These are phyloP conservation scores for Termitomyces sp. DNA, from an alignment of 768 basidiomycete genomes.

Conservation along the genomic window DNA sequence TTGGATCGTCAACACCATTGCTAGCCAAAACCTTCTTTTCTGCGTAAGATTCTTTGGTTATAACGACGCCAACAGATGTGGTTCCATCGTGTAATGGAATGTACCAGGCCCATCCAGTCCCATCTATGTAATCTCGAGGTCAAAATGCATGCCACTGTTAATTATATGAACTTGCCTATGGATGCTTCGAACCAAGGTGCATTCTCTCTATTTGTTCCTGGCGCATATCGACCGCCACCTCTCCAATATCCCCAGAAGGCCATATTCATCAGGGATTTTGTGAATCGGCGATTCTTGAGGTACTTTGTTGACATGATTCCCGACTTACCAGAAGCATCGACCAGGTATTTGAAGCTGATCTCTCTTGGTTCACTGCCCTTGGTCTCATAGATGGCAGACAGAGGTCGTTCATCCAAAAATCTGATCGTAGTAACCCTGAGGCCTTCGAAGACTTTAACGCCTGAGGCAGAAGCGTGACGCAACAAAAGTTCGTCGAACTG, in stretches of 20 bases:
- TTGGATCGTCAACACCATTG: slow-evolving; percentile 16
- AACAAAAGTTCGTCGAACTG: slow-evolving; percentile 58
- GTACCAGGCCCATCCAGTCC: slow-evolving; percentile 53
- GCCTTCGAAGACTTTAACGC: slow-evolving; percentile 44
- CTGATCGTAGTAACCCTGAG: slow-evolving; percentile 39
- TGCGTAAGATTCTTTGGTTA: slow-evolving; percentile 32
- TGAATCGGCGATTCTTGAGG: slow-evolving; percentile 51
- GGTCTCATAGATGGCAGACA: slow-evolving; percentile 1
- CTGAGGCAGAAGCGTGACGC: slow-evolving; percentile 43
- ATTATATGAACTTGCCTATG: slow-evolving; percentile 30
- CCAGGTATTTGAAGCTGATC: slow-evolving; percentile 53
- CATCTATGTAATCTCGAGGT: slow-evolving; percentile 26
- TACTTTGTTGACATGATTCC: slow-evolving; percentile 60
- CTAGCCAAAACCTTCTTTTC: slow-evolving; percentile 23
- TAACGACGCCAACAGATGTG: slow-evolving; percentile 46
- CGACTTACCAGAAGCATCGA: slow-evolving; percentile 57
- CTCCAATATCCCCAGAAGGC: slow-evolving; percentile 70
- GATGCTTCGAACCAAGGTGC: slow-evolving; percentile 53
- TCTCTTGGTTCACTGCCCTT: slow-evolving; percentile 25
- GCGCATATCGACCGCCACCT: slow-evolving; percentile 37
- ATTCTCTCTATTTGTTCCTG: slow-evolving; percentile 35
- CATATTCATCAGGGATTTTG: slow-evolving; percentile 49
- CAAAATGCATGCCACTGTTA: neutral
- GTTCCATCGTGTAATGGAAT: slow-evolving; percentile 50
- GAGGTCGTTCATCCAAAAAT: slow-evolving; percentile 28